Evolutionary conservation across 1,139 yeast species (phyloP).

Genomic region (Meyerozyma carpophila): DNA sequence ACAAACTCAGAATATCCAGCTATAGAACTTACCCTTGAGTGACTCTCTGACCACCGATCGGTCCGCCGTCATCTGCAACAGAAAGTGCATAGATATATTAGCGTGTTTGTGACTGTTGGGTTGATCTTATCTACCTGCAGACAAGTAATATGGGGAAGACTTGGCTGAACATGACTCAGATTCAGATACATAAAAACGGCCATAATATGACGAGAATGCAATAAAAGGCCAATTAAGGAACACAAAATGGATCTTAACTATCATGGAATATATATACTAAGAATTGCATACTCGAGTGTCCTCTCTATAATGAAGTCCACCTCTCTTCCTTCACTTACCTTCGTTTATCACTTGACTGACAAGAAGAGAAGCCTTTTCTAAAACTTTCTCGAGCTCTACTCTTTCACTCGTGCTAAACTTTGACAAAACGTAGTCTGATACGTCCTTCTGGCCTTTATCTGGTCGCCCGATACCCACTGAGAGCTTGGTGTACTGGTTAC

Average conservation of each 20-base stretch:
- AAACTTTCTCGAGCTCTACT: slow-evolving; percentile 30
- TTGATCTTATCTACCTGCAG: not conserved
- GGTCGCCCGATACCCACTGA: slow-evolving; percentile 77
- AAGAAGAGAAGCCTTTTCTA: slow-evolving; percentile 2
- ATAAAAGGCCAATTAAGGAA: too few relatives aligned
- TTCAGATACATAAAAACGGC: too few relatives aligned
- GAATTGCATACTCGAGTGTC: too few relatives aligned
- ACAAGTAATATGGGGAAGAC: not conserved
- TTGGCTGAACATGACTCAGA: too few relatives aligned
- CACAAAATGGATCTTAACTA: too few relatives aligned
- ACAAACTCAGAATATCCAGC: not conserved
- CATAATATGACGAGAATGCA: too few relatives aligned
- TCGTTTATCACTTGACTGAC: not conserved
- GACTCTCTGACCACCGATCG: slow-evolving; percentile 41
- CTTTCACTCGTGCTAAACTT: slow-evolving; percentile 21
- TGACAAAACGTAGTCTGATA: slow-evolving; percentile 59
- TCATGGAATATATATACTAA: too few relatives aligned
- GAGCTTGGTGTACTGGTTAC: slow-evolving; percentile 47
- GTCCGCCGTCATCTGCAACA: slow-evolving; percentile 34
- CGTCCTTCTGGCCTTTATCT: slow-evolving; percentile 27
- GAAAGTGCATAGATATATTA: slow-evolving; percentile 29
- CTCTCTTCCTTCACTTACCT: too few relatives aligned
- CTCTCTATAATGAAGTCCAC: too few relatives aligned
- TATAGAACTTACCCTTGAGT: slow-evolving; percentile 34
- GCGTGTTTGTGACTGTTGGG: not conserved